phyloP scores from a whole-genome alignment of 768 basidiomycete species.

The Tylopilus plumbeoviolaceoides region DNA sequence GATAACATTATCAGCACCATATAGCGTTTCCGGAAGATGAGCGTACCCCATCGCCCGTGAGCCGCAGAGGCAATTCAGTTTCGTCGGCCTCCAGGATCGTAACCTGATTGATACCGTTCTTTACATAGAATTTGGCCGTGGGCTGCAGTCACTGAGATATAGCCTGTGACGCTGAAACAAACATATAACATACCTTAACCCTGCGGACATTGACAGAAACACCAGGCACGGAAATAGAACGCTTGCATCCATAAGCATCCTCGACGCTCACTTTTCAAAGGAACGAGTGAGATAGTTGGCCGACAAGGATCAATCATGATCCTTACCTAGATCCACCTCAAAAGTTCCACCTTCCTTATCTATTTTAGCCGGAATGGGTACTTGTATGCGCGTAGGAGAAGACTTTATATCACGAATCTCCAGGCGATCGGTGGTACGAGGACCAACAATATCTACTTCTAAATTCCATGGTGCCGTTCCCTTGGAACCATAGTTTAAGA shows the following conservation, averaged over 20 bases:
- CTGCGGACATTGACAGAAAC: conserved; percentile 81
- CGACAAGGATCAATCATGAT: neutral
- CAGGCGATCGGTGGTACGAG: conserved; percentile 58
- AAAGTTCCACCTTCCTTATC: conserved; percentile 69
- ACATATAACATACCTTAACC: conserved; percentile 52
- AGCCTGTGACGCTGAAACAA: neutral
- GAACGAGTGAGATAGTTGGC: neutral
- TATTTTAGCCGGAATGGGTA: conserved; percentile 66
- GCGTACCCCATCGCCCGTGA: conserved; percentile 88
- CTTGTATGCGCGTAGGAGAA: conserved; percentile 49
- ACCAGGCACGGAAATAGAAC: conserved; percentile 69
- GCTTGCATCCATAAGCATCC: conserved; percentile 85
- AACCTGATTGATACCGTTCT: conserved; percentile 49
- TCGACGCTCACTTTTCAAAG: conserved; percentile 65
- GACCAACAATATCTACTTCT: conserved; percentile 76
- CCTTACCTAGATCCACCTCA: conserved; percentile 72
- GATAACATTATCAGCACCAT: conserved; percentile 2
- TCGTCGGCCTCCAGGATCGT: conserved; percentile 72
- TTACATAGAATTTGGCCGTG: conserved; percentile 81
- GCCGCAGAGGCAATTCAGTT: conserved; percentile 70
- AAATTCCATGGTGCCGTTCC: conserved; percentile 91
- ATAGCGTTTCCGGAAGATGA: neutral
- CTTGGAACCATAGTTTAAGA: conserved; percentile 33
- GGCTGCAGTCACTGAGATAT: conserved; percentile 46
- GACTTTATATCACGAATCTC: conserved; percentile 52